Evolutionary conservation across 192 early-diverging fungal species (phyloP).

Genomic region (Coemansia sp.): DNA sequence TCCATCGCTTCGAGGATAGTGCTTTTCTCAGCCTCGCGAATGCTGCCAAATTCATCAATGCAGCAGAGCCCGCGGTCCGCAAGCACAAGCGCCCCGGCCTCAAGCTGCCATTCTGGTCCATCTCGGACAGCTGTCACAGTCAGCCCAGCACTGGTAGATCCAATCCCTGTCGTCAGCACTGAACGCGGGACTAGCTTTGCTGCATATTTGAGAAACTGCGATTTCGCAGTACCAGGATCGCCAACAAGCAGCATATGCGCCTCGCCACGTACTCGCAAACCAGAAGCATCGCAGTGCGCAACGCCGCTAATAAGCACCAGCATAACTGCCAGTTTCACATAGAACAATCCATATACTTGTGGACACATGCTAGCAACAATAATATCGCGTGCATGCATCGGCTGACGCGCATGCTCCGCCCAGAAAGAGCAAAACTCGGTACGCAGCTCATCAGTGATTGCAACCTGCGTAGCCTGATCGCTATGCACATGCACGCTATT

Average conservation of each 20-base stretch:
- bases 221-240: slow-evolving; percentile 78
- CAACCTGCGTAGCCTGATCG: slow-evolving; percentile 51
- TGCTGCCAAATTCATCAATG: slow-evolving; percentile 83
- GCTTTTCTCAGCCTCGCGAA: slow-evolving; percentile 69
- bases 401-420: slow-evolving; percentile 26
- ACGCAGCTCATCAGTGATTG: slow-evolving; percentile 57
- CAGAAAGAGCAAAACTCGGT: slow-evolving; percentile 62
- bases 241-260: slow-evolving; percentile 73
- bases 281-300: slow-evolving; percentile 52
- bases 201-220: slow-evolving; percentile 76
- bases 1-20: slow-evolving; percentile 84
- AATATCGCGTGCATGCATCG: slow-evolving; percentile 51
- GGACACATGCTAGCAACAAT: slow-evolving; percentile 67
- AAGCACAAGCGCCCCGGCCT: slow-evolving; percentile 77
- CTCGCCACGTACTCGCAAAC: slow-evolving; percentile 70
- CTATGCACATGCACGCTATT: slow-evolving; percentile 65
- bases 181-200: slow-evolving; percentile 63
- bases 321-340: slow-evolving; percentile 71
- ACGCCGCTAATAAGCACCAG: slow-evolving; percentile 73
- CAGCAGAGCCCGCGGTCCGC: slow-evolving; percentile 79
- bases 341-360: slow-evolving; percentile 66
- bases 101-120: slow-evolving; percentile 75
- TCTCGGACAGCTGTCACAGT: slow-evolving; percentile 75
- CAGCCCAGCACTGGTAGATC: slow-evolving; percentile 70
- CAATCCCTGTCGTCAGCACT: slow-evolving; percentile 76